Percentiles rank a stretch among this genome's conserved stretches.
Conservation (phyloP, 1,284 basidiomycete species). For the Rhodotorula mucilaginosa region DNA sequence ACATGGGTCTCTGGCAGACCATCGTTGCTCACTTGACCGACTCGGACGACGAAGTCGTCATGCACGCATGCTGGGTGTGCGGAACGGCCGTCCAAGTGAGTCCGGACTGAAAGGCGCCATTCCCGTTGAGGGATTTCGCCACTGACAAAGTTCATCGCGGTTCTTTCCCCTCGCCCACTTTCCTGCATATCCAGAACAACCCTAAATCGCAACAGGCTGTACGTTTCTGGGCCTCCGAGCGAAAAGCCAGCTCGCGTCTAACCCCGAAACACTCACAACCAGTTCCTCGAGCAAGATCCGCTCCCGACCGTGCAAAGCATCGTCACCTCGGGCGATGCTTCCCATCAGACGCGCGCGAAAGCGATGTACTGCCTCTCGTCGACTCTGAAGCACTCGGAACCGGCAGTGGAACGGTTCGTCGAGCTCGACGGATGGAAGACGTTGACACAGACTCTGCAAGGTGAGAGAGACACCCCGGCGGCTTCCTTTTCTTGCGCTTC, state of each 20-base stretch:
- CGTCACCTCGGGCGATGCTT: conserved; percentile 55
- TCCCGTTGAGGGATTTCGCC: too few species aligned
- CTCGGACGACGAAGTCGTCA: conserved; percentile 63
- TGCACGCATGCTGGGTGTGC: conserved; percentile 81
- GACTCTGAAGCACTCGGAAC: conserved; percentile 74
- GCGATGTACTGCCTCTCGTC: conserved; percentile 84
- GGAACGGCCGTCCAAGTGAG: conserved; percentile 74
- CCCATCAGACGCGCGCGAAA: conserved; percentile 65
- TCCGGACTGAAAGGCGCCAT: not conserved
- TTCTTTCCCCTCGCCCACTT: not conserved
- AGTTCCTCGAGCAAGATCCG: conserved; percentile 73
- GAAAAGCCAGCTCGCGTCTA: not conserved
- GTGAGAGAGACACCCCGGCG: conserved; percentile 49
- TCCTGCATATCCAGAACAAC: conserved; percentile 65
- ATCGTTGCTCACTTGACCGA: conserved; percentile 66
- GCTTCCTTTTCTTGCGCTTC: not conserved
- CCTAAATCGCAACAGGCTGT: conserved; percentile 82
- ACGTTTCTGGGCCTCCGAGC: conserved; percentile 47
- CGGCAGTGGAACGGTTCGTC: conserved; percentile 63
- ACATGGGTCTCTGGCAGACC: conserved; percentile 81
- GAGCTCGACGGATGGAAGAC: conserved; percentile 63
- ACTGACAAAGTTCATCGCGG: too few species aligned
- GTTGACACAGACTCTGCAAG: conserved; percentile 44
- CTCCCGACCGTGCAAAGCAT: conserved; percentile 62
- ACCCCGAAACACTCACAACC: not conserved